phyloP scores from a whole-genome alignment of 495 filamentous ascomycete species.

The Tuber brumale region DNA sequence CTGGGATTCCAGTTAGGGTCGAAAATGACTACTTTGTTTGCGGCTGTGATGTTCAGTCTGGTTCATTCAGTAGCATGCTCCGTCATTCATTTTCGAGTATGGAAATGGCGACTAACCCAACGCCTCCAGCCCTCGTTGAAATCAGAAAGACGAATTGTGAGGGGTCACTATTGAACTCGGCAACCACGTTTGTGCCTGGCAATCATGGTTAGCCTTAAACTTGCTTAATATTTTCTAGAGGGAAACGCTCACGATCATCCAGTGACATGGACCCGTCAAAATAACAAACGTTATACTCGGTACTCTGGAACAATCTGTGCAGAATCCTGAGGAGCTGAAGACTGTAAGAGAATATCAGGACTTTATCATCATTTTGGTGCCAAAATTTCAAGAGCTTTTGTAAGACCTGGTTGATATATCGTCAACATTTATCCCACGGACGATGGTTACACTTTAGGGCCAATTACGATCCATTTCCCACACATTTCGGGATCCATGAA shows the following conservation, averaged over 20 bases:
- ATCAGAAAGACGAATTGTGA: constrained; percentile 92
- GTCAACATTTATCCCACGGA: constrained; percentile 1
- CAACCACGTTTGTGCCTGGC: constrained; percentile 56
- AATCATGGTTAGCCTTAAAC: background rate
- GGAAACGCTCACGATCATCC: constrained; percentile 59
- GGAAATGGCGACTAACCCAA: constrained; percentile 36
- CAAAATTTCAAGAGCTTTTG: constrained; percentile 82
- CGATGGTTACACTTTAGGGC: background rate
- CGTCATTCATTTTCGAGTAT: background rate
- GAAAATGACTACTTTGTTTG: constrained; percentile 96
- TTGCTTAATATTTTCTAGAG: background rate
- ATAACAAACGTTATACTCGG: constrained; percentile 86
- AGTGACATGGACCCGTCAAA: constrained; percentile 83
- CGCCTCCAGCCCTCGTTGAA: constrained; percentile 83
- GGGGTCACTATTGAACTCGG: constrained; percentile 87
- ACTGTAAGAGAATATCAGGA: constrained; percentile 84
- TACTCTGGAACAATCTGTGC: constrained; percentile 76
- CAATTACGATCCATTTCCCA: constrained; percentile 71
- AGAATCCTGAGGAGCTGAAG: constrained; percentile 82
- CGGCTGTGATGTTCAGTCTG: constrained; percentile 91
- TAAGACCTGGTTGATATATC: constrained; percentile 52
- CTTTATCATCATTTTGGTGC: constrained; percentile 85
- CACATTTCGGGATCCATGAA: constrained; percentile 88
- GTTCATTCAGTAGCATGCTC: constrained; percentile 24
- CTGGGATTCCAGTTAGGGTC: constrained; percentile 98